Conservation (phyloP, 2,329 filamentous ascomycete genomes). For the Aaosphaeria arxii region DNA sequence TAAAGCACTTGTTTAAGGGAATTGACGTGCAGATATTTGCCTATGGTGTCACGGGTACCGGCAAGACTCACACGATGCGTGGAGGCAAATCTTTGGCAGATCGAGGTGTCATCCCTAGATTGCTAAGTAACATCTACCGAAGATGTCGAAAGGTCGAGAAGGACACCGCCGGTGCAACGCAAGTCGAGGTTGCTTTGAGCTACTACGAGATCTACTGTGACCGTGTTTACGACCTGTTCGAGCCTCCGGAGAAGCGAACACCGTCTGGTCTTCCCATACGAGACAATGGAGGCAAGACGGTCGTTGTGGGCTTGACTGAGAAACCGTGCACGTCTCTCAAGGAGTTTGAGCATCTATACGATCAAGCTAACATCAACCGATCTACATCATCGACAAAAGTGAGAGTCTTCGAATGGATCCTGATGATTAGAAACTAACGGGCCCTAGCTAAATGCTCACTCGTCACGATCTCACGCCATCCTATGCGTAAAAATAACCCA, state of each 20-base stretch:
- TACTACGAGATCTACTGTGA: slow-evolving; percentile 99
- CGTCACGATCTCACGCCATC: slow-evolving; percentile 85
- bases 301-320: slow-evolving; percentile 83
- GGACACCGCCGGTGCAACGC: slow-evolving; percentile 68
- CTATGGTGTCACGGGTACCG: slow-evolving; percentile 89
- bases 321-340: slow-evolving; percentile 78
- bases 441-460: slow-evolving; percentile 75
- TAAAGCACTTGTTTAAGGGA: slow-evolving; percentile 89
- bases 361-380: slow-evolving; percentile 86
- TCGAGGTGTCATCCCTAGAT: slow-evolving; percentile 79
- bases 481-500: slow-evolving; percentile 86
- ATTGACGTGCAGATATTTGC: slow-evolving; percentile 82
- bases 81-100: slow-evolving; percentile 84
- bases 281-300: slow-evolving; percentile 82
- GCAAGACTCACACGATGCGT: slow-evolving; percentile 95
- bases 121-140: slow-evolving; percentile 82
- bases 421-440: not conserved
- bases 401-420: not conserved
- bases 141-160: slow-evolving; percentile 81
- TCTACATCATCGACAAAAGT: slow-evolving; percentile 85
- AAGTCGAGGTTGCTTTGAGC: slow-evolving; percentile 72
- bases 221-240: slow-evolving; percentile 88
- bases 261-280: slow-evolving; percentile 75
- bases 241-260: slow-evolving; percentile 82
- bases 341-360: slow-evolving; percentile 86